A percentile compares a stretch with the other conserved stretches of the same genome.
Evolutionary conservation across 2,329 filamentous ascomycete species (phyloP).

Genomic region (Hypomyces rosellus): DNA sequence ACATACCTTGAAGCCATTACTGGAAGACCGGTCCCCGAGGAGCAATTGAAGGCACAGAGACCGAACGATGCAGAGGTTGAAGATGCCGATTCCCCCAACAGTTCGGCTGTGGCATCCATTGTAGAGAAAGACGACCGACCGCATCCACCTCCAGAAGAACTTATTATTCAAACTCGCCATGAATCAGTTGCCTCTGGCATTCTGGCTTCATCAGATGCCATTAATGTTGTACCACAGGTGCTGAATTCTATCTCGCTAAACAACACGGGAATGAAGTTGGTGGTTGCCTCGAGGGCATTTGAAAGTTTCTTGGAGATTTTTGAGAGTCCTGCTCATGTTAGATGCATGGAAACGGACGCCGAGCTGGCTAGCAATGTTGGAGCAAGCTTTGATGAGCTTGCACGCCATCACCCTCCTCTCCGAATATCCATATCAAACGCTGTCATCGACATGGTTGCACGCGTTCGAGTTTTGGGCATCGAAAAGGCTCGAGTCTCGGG

Average conservation of each 20-base stretch:
- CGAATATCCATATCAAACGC: slow-evolving; percentile 75
- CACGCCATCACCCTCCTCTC: slow-evolving; percentile 83
- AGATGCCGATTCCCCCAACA: slow-evolving; percentile 31
- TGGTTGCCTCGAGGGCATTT: slow-evolving; percentile 74
- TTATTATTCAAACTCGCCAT: slow-evolving; percentile 39
- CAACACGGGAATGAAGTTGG: slow-evolving; percentile 77
- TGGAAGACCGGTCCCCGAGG: slow-evolving; percentile 37
- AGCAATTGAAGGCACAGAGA: slow-evolving; percentile 23
- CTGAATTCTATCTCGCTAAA: slow-evolving; percentile 94
- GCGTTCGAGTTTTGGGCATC: slow-evolving; percentile 68
- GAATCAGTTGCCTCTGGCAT: slow-evolving; percentile 61
- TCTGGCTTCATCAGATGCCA: slow-evolving; percentile 80
- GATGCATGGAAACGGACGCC: slow-evolving; percentile 69
- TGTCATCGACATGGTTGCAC: slow-evolving; percentile 82
- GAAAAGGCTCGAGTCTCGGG: slow-evolving; percentile 61
- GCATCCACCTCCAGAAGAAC: slow-evolving; percentile 48
- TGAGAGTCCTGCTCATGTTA: slow-evolving; percentile 82
- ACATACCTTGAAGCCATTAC: slow-evolving; percentile 80
- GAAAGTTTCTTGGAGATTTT: slow-evolving; percentile 95
- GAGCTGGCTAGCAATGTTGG: slow-evolving; percentile 68
- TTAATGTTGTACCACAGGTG: slow-evolving; percentile 77
- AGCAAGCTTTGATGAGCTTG: slow-evolving; percentile 84
- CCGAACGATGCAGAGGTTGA: slow-evolving; percentile 26
- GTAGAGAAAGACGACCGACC: slow-evolving; percentile 33
- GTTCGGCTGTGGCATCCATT: slow-evolving; percentile 34